Evolutionary conservation across 768 basidiomycete genomes (phyloP), one percentile per base, ranked within the genome.

Genomic region (Lentinula aciculospora): DNA sequence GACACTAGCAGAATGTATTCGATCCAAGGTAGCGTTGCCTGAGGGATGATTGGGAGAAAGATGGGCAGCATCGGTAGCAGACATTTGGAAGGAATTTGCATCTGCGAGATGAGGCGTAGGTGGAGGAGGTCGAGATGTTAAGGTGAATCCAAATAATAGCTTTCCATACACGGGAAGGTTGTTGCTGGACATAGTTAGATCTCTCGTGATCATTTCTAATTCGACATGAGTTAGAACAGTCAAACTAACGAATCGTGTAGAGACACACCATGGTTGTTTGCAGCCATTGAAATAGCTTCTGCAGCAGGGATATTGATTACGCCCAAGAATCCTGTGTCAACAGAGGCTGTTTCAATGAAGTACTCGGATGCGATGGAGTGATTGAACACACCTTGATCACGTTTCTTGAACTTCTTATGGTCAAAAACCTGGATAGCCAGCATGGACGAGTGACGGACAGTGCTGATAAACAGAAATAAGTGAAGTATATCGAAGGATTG

Each of bases 351-450:
- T 21, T 42, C 17, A 42, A 21, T 39, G 13, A 1, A 76, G 70
- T 58, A 76, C 71, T 28, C 70, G 64, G 21, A 76, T 40, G 62
- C 80, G 29, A 80, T 69, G 42, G 42, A 34, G 25, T 68, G 76
- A 8, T 74, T 49, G 42, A 44, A 63, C 66, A 61, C 34, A 74
- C 80, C 92, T 76, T 94, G 93, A 68, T 94, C 93, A 64, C 86
- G 83, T 69, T 85, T 85, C 74, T 81, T 92, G 74, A 91, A 94
- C 71, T 90, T 92, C 67, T 84, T 81, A 71, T 92, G 86, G 77
- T 96, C 94, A 67, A 94, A 94, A 59, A 96, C 83, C 73, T 95
- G 92, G 46, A 95, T 89, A 25, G 81, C 79, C 65, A 95, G 80
- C 63, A 83, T 78, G 34, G 92, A 93, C 28, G 84, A 84, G 60